Base-by-base conservation (phyloP, 1,284 basidiomycete genomes). In the Volvariella surrecta region DNA sequence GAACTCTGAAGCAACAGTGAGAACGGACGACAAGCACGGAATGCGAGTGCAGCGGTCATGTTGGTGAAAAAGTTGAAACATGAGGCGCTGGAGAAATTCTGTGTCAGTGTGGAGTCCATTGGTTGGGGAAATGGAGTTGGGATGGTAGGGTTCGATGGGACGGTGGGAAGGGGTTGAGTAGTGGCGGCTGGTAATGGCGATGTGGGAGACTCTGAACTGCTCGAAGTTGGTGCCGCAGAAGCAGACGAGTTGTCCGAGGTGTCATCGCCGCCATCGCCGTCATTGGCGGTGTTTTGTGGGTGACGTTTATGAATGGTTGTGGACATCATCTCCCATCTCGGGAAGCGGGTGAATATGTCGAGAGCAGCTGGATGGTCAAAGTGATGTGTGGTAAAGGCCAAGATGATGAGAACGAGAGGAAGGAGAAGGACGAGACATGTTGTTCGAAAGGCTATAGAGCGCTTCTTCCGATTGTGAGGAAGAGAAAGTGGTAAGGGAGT, bases 51-150 rank as follows among this genome's bases (percentile, higher is more conserved):
- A 48, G 70, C 67, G 0, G 84, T 81, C 76, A 91, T 85, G 51
- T 83, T 82, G 18, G 63, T 50, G 59, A 91, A 81, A 61, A 88
- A 89, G 43, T 69, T 62, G 46, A 75, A 68, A 57, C 89, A 92
- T 32, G 66, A 58, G 17, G 60, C 48, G 22, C 74, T 76, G 7
- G 82, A 77, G 53, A 87, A 83, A 53, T 83, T 80, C 31, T 68
- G 55, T 9, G 73, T 67, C 39, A 89, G 58, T 16, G 71, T 69
- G 2, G 73, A 68, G 54, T 89, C 87, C 52, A 83, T 79, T 0
- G 88, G 73, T 48, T 83, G 83, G 1, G 86, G 87, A 52, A 87
- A 86, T 0, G 88, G 86, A 8, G 73, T 78, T 10, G 75, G 88
- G 45, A 79, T 70, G 1, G 73, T 76, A 7, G 64, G 63, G 7